phyloP scores from a whole-genome alignment of 768 basidiomycete species.

The Hericium rajendrae region DNA sequence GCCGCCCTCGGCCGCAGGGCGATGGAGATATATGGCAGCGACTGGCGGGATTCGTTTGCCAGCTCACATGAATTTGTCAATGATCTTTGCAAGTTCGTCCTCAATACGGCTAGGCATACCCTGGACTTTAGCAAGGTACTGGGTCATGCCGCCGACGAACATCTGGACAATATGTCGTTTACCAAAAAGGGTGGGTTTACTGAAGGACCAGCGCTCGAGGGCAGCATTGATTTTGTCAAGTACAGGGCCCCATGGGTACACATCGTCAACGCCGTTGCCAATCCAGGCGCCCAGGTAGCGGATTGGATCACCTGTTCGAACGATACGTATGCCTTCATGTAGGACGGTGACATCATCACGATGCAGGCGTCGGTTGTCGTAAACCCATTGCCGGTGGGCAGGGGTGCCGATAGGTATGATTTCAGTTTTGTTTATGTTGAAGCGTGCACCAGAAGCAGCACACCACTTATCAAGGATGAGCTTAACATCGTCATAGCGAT shows the following conservation, averaged over 20 bases:
- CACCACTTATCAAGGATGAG: constrained; percentile 30
- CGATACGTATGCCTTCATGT: not conserved
- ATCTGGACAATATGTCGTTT: constrained; percentile 14
- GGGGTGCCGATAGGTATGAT: constrained; percentile 25
- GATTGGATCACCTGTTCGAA: not conserved
- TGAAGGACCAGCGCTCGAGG: not conserved
- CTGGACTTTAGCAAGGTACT: constrained; percentile 19
- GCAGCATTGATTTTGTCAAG: not conserved
- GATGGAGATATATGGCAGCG: not conserved
- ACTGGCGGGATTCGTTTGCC: not conserved
- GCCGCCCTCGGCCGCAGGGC: constrained; percentile 5
- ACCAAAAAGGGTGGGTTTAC: constrained; percentile 10
- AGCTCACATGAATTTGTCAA: constrained; percentile 14
- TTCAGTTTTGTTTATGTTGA: constrained; percentile 32
- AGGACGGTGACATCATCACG: not conserved
- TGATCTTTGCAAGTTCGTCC: not conserved
- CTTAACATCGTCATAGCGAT: constrained; percentile 19
- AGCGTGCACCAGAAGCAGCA: constrained; percentile 28
- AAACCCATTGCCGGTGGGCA: constrained; percentile 4
- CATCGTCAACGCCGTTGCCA: not conserved
- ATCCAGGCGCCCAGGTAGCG: not conserved
- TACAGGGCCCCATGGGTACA: not conserved
- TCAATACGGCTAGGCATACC: constrained; percentile 17
- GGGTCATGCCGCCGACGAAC: constrained; percentile 17
- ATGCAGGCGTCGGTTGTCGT: not conserved